Evolutionary conservation across 2,329 filamentous ascomycete species (phyloP), one percentile per base, ranked within the genome.

Genomic region (Fusarium dimerum): DNA sequence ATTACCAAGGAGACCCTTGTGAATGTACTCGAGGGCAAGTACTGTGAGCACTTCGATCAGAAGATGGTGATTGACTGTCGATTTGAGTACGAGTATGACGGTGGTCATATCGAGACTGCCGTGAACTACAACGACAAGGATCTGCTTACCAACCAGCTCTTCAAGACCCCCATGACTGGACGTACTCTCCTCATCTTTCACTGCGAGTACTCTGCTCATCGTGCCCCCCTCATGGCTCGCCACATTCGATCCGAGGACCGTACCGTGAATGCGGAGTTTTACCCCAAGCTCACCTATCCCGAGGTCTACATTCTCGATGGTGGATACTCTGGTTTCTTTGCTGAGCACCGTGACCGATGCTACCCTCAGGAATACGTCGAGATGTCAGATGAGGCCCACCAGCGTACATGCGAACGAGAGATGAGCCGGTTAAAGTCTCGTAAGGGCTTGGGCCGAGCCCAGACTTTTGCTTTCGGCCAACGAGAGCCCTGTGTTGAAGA

Each of bases 81-180:
- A 17, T 99, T 99, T 69, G 94, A 99, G 78, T 99, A 99, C 72
- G 94, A 99, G 75, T 99, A 95, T 70, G 88, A 96, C 15, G 94
- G 94, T 51, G 94, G 94, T 34, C 94, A 99, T 71, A 97, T 99
- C 68, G 84, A 92, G 62, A 89, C 89, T 16, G 94, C 94, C 41
- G 80, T 96, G 74, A 99, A 99, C 78, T 94, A 92, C 78, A 97
- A 96, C 74, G 91, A 97, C 76, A 97, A 97, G 74, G 93, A 99
- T 66, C 76, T 89, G 55, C 80, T 99, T 52, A 85, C 91, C 9
- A 79, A 79, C 50, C 85, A 92, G 61, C 83, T 99, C 45, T 96
- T 99, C 71, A 76, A 84, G 51, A 80, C 77, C 18, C 79, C 81
- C 16, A 84, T 87, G 65, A 76, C 83, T 43, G 83, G 87, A 45